These are phyloP conservation scores for Zoysia pacifica DNA, from an alignment of 176 grass and related monocot species.

Conservation along the genomic window DNA sequence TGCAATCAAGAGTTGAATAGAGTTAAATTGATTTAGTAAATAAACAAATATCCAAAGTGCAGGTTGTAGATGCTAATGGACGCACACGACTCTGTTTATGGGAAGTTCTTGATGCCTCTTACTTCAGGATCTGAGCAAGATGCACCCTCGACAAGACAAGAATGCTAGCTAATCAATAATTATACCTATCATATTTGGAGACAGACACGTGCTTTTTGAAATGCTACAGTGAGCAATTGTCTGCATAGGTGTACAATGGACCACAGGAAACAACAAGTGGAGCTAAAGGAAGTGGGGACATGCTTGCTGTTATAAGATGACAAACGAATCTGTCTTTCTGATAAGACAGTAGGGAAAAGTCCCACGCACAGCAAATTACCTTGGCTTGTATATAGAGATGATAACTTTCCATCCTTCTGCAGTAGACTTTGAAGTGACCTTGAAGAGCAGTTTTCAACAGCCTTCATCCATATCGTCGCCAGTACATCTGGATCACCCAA, in stretches of 20 bases:
- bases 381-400: slow-evolving; percentile 68
- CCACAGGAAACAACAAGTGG: slow-evolving; percentile 3
- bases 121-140: slow-evolving; percentile 8
- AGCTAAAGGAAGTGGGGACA: slow-evolving; percentile 22
- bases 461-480: slow-evolving; percentile 70
- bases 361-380: slow-evolving; percentile 53
- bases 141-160: not conserved
- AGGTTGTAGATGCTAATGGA: not conserved
- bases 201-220: slow-evolving; percentile 41
- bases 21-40: slow-evolving; percentile 20
- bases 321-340: slow-evolving; percentile 10
- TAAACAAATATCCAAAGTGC: not conserved
- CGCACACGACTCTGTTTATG: not conserved
- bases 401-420: slow-evolving; percentile 72
- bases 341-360: slow-evolving; percentile 24
- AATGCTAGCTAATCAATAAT: slow-evolving; percentile 23
- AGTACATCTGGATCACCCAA: slow-evolving; percentile 72
- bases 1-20: slow-evolving; percentile 30
- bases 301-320: slow-evolving; percentile 20
- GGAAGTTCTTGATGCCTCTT: not conserved
- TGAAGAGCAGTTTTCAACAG: slow-evolving; percentile 74
- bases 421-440: slow-evolving; percentile 54
- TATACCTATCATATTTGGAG: slow-evolving; percentile 15
- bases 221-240: slow-evolving; percentile 21
- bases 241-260: slow-evolving; percentile 28